Evolutionary conservation across 169 alveolate species (phyloP).

Genomic region (Cryptosporidium ubiquitum): DNA sequence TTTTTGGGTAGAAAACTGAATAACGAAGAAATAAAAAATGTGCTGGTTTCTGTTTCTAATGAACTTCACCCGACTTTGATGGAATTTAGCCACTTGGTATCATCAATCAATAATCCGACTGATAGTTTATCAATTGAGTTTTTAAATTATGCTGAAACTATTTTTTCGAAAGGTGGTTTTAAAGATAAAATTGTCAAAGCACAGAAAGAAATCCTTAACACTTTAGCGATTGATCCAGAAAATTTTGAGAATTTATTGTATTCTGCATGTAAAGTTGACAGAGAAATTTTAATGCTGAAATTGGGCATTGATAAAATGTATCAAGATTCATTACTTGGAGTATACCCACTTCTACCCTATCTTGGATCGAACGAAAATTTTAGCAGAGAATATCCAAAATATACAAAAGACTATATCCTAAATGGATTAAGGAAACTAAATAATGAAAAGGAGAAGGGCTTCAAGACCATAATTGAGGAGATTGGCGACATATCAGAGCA

Average conservation of each 20-base stretch:
- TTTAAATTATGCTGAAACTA: background rate
- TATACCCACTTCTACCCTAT: constrained; percentile 46
- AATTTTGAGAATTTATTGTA: background rate
- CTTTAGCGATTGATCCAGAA: background rate
- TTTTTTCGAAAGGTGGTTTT: constrained; percentile 33
- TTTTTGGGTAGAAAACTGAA: background rate
- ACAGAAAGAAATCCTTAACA: constrained; percentile 4
- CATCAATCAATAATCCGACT: constrained; percentile 2
- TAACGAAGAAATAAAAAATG: constrained; percentile 14
- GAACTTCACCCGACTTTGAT: constrained; percentile 53
- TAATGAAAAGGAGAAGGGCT: constrained; percentile 25
- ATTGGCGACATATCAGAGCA: constrained; percentile 8
- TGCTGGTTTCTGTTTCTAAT: constrained; percentile 23
- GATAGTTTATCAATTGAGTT: background rate
- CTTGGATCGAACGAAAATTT: background rate
- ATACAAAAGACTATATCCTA: constrained; percentile 7
- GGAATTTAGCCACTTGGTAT: constrained; percentile 25
- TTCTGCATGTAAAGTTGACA: constrained; percentile 25
- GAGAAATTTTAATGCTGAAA: constrained; percentile 11
- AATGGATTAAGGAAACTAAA: background rate
- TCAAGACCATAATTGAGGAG: constrained; percentile 10
- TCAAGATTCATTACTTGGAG: constrained; percentile 36
- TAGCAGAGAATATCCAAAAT: constrained; percentile 13
- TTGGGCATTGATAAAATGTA: constrained; percentile 50
- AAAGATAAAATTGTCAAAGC: constrained; percentile 12